Evolutionary conservation across 225 moss, liverwort and hornwort genomes (phyloP), one percentile per base, ranked within the genome.

Genomic region (Thuidium tamariscinum): DNA sequence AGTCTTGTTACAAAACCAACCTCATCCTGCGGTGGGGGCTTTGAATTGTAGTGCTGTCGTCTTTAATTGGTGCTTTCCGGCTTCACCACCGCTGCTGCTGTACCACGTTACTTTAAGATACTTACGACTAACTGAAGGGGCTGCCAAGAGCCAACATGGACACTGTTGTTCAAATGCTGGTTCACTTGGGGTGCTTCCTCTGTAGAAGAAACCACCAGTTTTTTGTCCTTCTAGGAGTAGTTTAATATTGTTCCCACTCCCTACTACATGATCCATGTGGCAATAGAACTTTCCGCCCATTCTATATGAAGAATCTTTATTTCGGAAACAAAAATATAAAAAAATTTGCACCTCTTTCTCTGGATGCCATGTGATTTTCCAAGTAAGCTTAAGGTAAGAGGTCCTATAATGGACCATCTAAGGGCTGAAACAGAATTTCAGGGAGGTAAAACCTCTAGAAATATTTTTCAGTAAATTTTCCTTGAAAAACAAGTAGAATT

Each of bases 1-100:
- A 76, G 62, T 88, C 46, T 89, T 81, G 88, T 86, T 84, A 80
- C 81, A 65, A 83, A 89, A 86, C 88, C 70, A 91, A 81, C 86
- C 81, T 84, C 84, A 89, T 86, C 86, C 83, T 21, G 86, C 4
- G 1, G 36, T n/a, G 30, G 25, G 77, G 41, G 60, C 80, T 84
- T 86, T 62, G 80, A 88, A 83, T 67, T 75, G 6, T 13, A 13
- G 70, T 30, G 48, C 34, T 88, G 68, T 69, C 55, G 29, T 88
- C 55, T 83, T 69, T 39, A 16, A 15, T 80, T 79, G 74, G 60
- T 32, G 36, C 44, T 48, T 52, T 37, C 68, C 17, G 51, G 11
- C 51, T 26, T 59, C 46, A 14, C 44, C 4, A n/a, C n/a, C n/a
- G 2, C 61, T 14, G 70, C 57, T 11, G 63, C 57, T 39, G 71